These are phyloP conservation scores for Lachancea kluyveri DNA, from an alignment of 805 yeast genomes.

Conservation along the genomic window DNA sequence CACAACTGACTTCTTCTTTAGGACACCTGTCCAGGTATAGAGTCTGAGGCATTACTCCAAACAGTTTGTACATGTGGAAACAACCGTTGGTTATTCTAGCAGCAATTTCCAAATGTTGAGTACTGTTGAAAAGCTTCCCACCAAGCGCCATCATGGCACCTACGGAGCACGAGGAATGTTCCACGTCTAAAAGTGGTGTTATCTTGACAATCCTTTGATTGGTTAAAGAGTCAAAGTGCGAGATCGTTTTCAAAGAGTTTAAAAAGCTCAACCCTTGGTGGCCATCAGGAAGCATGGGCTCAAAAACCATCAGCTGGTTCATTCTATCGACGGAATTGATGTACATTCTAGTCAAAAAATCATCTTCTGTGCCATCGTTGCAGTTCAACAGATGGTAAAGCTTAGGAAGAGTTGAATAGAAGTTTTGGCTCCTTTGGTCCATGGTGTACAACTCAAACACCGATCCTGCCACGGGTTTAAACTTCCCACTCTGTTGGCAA, in stretches of 20 bases:
- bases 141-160: conserved; percentile 51
- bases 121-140: conserved; percentile 34
- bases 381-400: conserved; percentile 39
- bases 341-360: conserved; percentile 2
- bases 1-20: conserved; percentile 8
- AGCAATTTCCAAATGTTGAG: conserved; percentile 35
- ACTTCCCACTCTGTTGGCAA: conserved; percentile 28
- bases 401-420: conserved; percentile 45
- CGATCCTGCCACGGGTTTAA: conserved; percentile 12
- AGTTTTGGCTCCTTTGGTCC: conserved; percentile 19
- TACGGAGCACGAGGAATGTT: conserved; percentile 45
- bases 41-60: conserved; percentile 32
- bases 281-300: conserved; percentile 40
- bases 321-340: conserved; percentile 34
- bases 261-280: conserved; percentile 19
- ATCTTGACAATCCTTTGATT: conserved; percentile 21
- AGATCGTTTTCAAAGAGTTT: conserved; percentile 15
- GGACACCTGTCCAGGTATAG: conserved; percentile 16
- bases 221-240: conserved; percentile 16
- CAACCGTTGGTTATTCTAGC: conserved; percentile 44
- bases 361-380: conserved; percentile 20
- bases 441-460: conserved; percentile 3
- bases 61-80: conserved; percentile 35
- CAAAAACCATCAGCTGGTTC: conserved; percentile 36
- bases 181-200: conserved; percentile 34